Conservation (phyloP, 139 green algal genomes). For the Diplosphaera chodatii region DNA sequence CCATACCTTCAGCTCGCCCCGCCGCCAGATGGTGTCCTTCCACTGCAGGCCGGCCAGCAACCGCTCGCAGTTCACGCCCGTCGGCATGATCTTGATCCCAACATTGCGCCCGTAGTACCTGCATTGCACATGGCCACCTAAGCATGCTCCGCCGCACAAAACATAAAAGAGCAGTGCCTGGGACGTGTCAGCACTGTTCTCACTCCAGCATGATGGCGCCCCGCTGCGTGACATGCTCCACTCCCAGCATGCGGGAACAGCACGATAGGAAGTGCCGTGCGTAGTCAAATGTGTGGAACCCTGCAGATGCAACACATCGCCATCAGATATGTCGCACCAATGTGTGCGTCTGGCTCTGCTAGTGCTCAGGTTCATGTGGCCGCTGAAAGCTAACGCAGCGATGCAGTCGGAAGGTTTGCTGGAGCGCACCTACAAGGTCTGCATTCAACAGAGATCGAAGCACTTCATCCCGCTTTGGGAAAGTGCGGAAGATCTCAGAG, state of each 20-base stretch:
- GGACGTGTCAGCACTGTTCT: no score
- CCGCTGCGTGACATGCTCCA: conserved; percentile 85
- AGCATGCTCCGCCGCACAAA: no score
- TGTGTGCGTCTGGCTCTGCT: no score
- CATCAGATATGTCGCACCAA: no score
- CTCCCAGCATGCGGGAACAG: conserved; percentile 89
- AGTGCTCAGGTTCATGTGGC: no score
- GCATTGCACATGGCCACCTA: no score
- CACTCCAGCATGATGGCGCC: conserved; percentile 83
- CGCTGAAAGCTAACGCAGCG: no score
- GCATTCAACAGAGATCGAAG: conserved; percentile 90
- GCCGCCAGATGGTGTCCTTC: conserved; percentile 84
- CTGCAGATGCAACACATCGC: conserved; percentile 22
- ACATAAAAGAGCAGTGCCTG: no score
- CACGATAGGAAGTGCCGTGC: conserved; percentile 96
- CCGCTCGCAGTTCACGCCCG: conserved; percentile 80
- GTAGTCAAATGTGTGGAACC: conserved; percentile 99
- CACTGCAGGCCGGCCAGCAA: conserved; percentile 75
- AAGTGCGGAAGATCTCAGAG: conserved; percentile 96
- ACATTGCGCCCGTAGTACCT: conserved; percentile 92
- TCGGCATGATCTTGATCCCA: conserved; percentile 97
- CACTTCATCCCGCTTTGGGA: conserved; percentile 88
- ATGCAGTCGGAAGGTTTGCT: no score
- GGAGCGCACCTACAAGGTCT: conserved; percentile 79
- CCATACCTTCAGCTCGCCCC: conserved; percentile 68